A percentile compares a stretch with the other conserved stretches of the same genome.
phyloP scores from a whole-genome alignment of 2,329 filamentous ascomycete species.

The Diaporthe velutina region DNA sequence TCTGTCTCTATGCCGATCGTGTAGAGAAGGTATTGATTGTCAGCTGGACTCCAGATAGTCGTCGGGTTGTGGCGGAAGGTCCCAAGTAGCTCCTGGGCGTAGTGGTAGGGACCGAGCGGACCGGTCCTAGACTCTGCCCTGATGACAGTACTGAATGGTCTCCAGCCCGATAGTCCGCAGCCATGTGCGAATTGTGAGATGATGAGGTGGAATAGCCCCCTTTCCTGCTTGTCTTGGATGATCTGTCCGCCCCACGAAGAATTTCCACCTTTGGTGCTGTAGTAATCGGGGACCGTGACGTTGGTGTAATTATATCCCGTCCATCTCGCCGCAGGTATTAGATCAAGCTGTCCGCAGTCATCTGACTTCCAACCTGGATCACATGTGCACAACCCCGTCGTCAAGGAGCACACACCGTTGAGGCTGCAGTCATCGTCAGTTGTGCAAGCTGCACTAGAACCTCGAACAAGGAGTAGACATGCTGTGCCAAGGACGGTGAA shows the following conservation, averaged over 20 bases:
- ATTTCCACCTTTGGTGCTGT: slow-evolving; percentile 42
- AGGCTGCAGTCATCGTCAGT: slow-evolving; percentile 18
- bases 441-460: neutral
- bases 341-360: slow-evolving; percentile 8
- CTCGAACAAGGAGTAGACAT: neutral
- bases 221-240: slow-evolving; percentile 22
- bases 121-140: slow-evolving; percentile 2
- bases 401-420: neutral
- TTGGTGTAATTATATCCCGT: slow-evolving; percentile 37
- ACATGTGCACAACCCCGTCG: neutral
- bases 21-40: slow-evolving; percentile 16
- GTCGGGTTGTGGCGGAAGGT: slow-evolving; percentile 12
- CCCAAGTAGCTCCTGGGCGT: neutral
- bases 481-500: neutral
- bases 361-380: slow-evolving; percentile 13
- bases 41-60: slow-evolving; percentile 12
- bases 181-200: slow-evolving; percentile 10
- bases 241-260: slow-evolving; percentile 26
- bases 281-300: slow-evolving; percentile 45
- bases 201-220: slow-evolving; percentile 6
- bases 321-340: slow-evolving; percentile 14
- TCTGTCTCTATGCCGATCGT: slow-evolving; percentile 23
- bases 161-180: slow-evolving; percentile 6
- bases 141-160: slow-evolving; percentile 13
- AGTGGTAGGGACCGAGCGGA: slow-evolving; percentile 1